phyloP scores from a whole-genome alignment of 139 green algal genomes.

The Ettlia oleoabundans region DNA sequence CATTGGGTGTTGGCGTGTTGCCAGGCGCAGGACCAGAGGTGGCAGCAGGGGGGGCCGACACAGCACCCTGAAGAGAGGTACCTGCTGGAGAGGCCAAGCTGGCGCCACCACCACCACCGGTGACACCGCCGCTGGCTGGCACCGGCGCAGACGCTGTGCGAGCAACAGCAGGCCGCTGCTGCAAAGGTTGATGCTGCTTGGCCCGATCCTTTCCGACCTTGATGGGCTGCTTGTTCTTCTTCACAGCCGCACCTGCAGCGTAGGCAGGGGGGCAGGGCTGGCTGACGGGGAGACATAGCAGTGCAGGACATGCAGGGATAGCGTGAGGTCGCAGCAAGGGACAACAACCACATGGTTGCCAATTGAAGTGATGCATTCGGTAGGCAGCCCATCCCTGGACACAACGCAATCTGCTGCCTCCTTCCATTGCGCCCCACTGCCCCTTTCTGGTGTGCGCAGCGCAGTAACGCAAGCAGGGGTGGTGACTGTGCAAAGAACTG shows the following conservation, averaged over 20 bases:
- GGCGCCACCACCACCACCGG: background rate
- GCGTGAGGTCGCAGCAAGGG: no score
- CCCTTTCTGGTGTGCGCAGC: no score
- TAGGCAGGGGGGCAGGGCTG: background rate
- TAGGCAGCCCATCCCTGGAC: no score
- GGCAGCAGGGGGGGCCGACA: no score
- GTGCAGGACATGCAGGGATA: no score
- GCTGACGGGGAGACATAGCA: background rate
- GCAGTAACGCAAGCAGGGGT: no score
- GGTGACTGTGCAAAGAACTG: no score
- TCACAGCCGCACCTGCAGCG: constrained; percentile 3
- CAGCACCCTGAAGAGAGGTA: no score
- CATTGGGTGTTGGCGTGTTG: background rate
- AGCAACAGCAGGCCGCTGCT: background rate
- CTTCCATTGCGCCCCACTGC: no score
- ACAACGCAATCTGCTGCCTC: no score
- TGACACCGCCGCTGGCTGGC: background rate
- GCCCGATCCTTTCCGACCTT: constrained; percentile 18
- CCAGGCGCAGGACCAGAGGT: background rate
- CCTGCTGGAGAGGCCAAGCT: background rate
- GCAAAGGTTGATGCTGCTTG: constrained; percentile 1
- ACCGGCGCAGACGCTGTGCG: constrained; percentile 4
- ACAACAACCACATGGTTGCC: no score
- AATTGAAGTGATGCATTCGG: no score
- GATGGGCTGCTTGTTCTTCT: constrained; percentile 22